These are phyloP conservation scores for Saksenaea oblongispora DNA, from an alignment of 371 early-diverging fungal genomes.

Conservation along the genomic window DNA sequence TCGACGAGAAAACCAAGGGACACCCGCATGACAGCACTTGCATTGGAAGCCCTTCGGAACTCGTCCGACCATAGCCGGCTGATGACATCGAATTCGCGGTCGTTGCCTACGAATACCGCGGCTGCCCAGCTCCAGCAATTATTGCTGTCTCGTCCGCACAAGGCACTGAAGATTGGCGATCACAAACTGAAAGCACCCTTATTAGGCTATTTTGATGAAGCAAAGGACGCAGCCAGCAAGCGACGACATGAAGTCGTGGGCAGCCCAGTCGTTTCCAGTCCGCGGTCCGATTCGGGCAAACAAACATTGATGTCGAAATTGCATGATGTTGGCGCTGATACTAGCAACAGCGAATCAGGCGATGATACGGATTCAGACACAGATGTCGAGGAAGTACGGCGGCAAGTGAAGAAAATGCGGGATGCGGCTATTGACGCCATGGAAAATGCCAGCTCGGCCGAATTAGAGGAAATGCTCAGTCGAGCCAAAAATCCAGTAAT, in stretches of 20 bases:
- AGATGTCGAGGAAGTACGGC: slow-evolving; percentile 36
- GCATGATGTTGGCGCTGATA: slow-evolving; percentile 24
- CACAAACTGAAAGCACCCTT: slow-evolving; percentile 31
- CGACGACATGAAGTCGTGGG: slow-evolving; percentile 5
- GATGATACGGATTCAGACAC: slow-evolving; percentile 35
- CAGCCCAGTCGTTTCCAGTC: slow-evolving; percentile 13
- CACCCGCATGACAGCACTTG: slow-evolving; percentile 33
- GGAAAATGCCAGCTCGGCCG: slow-evolving; percentile 29
- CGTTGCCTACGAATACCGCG: slow-evolving; percentile 13
- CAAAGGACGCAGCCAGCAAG: not conserved
- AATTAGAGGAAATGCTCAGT: slow-evolving; percentile 39
- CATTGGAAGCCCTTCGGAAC: slow-evolving; percentile 31
- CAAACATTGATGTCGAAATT: not conserved
- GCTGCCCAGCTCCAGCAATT: slow-evolving; percentile 27
- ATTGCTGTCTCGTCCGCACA: slow-evolving; percentile 22
- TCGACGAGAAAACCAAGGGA: slow-evolving; percentile 14
- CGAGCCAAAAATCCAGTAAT: slow-evolving; percentile 34
- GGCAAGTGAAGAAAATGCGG: slow-evolving; percentile 33
- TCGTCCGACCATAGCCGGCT: not conserved
- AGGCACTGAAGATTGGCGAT: slow-evolving; percentile 34
- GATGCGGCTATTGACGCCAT: slow-evolving; percentile 42
- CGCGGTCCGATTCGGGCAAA: slow-evolving; percentile 5
- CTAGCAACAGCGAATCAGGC: slow-evolving; percentile 22
- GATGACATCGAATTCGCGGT: slow-evolving; percentile 6
- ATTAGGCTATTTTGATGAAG: slow-evolving; percentile 31